Conservation (phyloP, 768 basidiomycete species). For the Sutorius australiensis region DNA sequence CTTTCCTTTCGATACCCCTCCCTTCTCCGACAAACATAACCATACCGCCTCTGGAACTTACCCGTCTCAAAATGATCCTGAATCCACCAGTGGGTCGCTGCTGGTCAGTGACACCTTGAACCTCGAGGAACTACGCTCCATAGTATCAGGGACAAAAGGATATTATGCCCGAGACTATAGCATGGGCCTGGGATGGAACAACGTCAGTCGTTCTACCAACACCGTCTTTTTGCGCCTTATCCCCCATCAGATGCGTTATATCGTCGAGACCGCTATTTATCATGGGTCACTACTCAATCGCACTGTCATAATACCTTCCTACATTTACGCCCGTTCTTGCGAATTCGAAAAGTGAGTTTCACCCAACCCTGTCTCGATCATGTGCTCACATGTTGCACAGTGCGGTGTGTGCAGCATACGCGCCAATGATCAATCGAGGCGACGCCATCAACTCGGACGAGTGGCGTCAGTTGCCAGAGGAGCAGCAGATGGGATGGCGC, state of each 20-base stretch:
- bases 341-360: constrained; percentile 29
- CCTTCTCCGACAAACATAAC: background rate
- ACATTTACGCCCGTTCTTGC: constrained; percentile 45
- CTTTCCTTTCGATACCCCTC: constrained; percentile 13
- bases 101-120: constrained; percentile 23
- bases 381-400: constrained; percentile 14
- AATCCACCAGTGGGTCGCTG: constrained; percentile 5
- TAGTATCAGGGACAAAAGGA: constrained; percentile 38
- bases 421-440: constrained; percentile 42
- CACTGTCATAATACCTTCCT: constrained; percentile 42
- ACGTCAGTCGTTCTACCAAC: constrained; percentile 29
- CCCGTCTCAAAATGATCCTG: background rate
- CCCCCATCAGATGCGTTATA: constrained; percentile 41
- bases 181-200: constrained; percentile 46
- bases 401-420: constrained; percentile 38
- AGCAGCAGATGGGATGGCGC: constrained; percentile 35
- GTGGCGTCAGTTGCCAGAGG: constrained; percentile 38
- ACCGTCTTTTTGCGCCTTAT: constrained; percentile 1
- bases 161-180: constrained; percentile 44
- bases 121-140: constrained; percentile 30
- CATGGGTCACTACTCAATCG: constrained; percentile 44
- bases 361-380: background rate
- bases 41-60: background rate
- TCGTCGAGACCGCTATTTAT: constrained; percentile 42
- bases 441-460: constrained; percentile 41